Base-by-base conservation (phyloP, 495 filamentous ascomycete genomes). In the Podospora pseudocomata region DNA sequence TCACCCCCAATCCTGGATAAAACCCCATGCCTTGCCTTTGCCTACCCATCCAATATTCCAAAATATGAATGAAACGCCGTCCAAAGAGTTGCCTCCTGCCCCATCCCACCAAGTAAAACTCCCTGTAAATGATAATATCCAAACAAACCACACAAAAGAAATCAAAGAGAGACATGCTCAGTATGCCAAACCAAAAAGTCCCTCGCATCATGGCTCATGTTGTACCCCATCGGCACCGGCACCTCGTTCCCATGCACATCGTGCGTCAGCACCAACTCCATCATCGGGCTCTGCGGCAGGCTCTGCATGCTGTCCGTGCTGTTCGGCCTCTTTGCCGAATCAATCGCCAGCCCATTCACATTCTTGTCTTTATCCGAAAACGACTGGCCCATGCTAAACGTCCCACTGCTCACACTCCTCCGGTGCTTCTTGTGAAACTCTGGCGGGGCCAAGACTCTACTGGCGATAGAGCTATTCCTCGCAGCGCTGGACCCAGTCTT, bases 201-300 rank as follows among this genome's bases (percentile, higher is more conserved):
- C 19, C 80, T 81, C 49, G 86, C 63, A 71, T 86, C 84, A 67
- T 85, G 81, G 49, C 80, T 80, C 16, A 86, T 77, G 63, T 86
- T 86, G 70, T 81, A 86, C 6, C 84, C 83, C 83, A 86, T 86
- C 0, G 83, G 82, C 32, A 85, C 81, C 59, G 80, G 74, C 28
- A 79, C 67, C 67, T 82, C 80, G 65, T 80, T 77, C 5, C 80
- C 81, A 2, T 76, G 76, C 1, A 71, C 72, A 39, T 74, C 79
- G 19, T 71, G 73, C 44, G 74, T 78, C 13, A 83, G 77, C 15
- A 77, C 77, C 2, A 84, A 71, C 58, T 83, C 81, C 54, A 83
- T 68, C 82, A 85, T 83, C n/a, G 83, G 82, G 69, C 82, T 84
- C 49, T 81, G 81, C 23, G 82, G 82, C 32, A 84, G 74, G 63